Evolutionary conservation across 2,329 filamentous ascomycete genomes (phyloP).

Genomic region (Epichloe festucae): DNA sequence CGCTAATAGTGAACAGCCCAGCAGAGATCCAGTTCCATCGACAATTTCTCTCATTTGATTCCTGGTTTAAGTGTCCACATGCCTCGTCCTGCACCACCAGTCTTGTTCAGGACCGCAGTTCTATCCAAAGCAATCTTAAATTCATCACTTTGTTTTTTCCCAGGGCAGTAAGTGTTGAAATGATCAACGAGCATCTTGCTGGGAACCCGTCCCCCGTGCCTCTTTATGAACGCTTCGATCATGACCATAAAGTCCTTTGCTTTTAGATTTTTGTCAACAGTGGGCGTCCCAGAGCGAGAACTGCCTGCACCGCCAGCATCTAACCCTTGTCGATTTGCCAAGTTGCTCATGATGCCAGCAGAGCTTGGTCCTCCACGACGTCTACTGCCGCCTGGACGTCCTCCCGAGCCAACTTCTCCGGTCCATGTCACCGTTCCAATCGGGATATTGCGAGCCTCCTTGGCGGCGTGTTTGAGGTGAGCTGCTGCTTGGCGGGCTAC

Average conservation of each 20-base stretch:
- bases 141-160: constrained; percentile 54
- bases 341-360: constrained; percentile 39
- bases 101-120: constrained; percentile 59
- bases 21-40: background rate
- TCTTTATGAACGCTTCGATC: constrained; percentile 67
- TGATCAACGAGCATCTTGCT: constrained; percentile 83
- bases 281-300: constrained; percentile 34
- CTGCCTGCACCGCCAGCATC: constrained; percentile 27
- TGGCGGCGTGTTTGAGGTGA: constrained; percentile 59
- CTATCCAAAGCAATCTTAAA: constrained; percentile 71
- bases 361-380: constrained; percentile 41
- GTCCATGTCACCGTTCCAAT: constrained; percentile 92
- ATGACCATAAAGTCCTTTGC: constrained; percentile 53
- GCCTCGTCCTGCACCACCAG: constrained; percentile 36
- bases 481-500: constrained; percentile 67
- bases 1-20: background rate
- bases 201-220: constrained; percentile 69
- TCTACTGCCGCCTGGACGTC: constrained; percentile 47
- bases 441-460: constrained; percentile 58
- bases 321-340: constrained; percentile 44
- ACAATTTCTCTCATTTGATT: constrained; percentile 10
- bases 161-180: constrained; percentile 64
- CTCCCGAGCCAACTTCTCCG: constrained; percentile 66
- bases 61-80: constrained; percentile 38
- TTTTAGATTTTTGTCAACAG: constrained; percentile 26